Conservation (phyloP, 129 eudicot genomes). For the Escallonia rubra region DNA sequence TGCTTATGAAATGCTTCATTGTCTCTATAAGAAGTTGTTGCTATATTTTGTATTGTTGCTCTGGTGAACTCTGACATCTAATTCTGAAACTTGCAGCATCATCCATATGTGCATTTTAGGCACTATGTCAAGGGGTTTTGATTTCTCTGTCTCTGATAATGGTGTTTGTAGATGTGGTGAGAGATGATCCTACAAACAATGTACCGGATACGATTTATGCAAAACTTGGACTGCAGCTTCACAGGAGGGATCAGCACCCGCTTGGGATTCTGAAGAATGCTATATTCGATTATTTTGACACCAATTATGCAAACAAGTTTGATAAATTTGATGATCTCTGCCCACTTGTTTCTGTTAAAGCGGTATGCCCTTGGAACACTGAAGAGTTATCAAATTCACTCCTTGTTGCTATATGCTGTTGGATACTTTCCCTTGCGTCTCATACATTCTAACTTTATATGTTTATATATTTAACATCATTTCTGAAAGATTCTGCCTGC, state of each 20-base stretch:
- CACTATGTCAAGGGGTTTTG: no score
- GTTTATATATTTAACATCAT: no score
- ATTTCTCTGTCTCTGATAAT: no score
- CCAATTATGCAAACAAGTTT: slow-evolving; percentile 26
- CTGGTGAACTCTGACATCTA: slow-evolving; percentile 14
- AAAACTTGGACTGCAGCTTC: slow-evolving; percentile 95
- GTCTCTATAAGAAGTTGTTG: background rate
- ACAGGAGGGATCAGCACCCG: slow-evolving; percentile 82
- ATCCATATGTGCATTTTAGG: no score
- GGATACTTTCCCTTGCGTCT: no score
- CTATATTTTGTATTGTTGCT: slow-evolving; percentile 29
- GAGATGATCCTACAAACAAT: slow-evolving; percentile 93
- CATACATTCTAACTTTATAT: no score
- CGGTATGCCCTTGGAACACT: background rate
- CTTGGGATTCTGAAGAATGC: slow-evolving; percentile 56
- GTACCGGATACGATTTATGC: slow-evolving; percentile 83
- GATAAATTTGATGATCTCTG: background rate
- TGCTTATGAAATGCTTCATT: background rate
- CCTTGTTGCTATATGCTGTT: background rate
- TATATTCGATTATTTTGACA: slow-evolving; percentile 44
- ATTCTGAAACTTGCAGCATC: no score
- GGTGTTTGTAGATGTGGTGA: slow-evolving; percentile 64
- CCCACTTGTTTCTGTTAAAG: background rate
- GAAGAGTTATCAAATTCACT: background rate
- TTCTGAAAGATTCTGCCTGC: no score